Evolutionary conservation across 2,329 filamentous ascomycete genomes (phyloP).

Genomic region (Thielaviopsis musarum): DNA sequence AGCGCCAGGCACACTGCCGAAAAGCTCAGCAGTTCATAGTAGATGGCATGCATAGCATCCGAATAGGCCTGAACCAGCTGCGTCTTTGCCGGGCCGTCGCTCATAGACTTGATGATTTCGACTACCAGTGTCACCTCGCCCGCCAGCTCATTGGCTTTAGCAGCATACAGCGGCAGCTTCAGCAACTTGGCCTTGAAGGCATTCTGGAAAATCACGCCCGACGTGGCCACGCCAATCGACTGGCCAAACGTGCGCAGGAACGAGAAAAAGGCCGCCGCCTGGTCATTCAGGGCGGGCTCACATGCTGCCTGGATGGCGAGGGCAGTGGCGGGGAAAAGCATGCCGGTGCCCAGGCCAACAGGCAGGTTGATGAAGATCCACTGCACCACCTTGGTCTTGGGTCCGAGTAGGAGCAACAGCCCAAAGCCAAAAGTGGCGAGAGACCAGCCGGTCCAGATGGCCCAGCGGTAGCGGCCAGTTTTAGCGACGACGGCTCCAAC

Average conservation of each 20-base stretch:
- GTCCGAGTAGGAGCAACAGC: slow-evolving; percentile 30
- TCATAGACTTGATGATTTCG: slow-evolving; percentile 38
- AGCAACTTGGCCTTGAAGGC: slow-evolving; percentile 34
- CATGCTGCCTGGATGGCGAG: slow-evolving; percentile 47
- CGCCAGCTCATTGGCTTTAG: slow-evolving; percentile 27
- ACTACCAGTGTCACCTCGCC: slow-evolving; percentile 42
- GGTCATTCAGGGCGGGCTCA: slow-evolving; percentile 26
- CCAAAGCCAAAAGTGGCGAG: slow-evolving; percentile 42
- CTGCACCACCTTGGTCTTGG: slow-evolving; percentile 29
- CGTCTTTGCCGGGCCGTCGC: slow-evolving; percentile 16
- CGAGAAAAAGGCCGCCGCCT: slow-evolving; percentile 48
- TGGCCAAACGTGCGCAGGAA: slow-evolving; percentile 27
- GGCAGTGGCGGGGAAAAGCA: slow-evolving; percentile 46
- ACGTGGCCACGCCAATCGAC: slow-evolving; percentile 19
- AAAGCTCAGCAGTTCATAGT: slow-evolving; percentile 19
- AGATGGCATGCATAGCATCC: slow-evolving; percentile 20
- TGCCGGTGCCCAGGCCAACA: slow-evolving; percentile 43
- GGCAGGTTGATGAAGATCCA: slow-evolving; percentile 47
- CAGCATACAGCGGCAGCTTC: slow-evolving; percentile 29
- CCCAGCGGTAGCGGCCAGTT: slow-evolving; percentile 42
- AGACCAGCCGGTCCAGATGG: slow-evolving; percentile 44
- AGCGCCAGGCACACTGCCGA: slow-evolving; percentile 18
- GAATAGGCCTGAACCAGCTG: slow-evolving; percentile 20
- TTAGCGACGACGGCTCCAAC: slow-evolving; percentile 37
- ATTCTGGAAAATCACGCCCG: slow-evolving; percentile 56